Base-by-base conservation (phyloP, 768 basidiomycete genomes). In the Phlebiopsis gigantea region DNA sequence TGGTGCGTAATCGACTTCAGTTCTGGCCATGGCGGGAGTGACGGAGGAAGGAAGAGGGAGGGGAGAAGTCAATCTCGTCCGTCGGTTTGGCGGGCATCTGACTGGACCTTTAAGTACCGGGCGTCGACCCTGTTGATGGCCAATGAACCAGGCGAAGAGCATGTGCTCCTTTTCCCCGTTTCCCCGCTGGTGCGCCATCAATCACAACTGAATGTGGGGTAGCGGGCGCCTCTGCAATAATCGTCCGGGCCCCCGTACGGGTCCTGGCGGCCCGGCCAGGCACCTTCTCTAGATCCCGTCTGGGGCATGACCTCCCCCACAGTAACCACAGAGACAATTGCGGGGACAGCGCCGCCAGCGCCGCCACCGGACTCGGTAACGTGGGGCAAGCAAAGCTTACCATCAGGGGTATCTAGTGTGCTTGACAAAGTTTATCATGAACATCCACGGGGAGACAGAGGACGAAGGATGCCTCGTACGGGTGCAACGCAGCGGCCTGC, bases 91-190 rank as follows among this genome's bases (percentile, higher is more conserved):
- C 15, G 50, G 5, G 14, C 50, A 41, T 51, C 50, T 51, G 50
- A 51, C 50, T 25, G 31, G 50, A 17, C 17, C 50, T 25, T 51
- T 51, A 51, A 31, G 50, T 51, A 51, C 31, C 34, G 34, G 47
- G 34, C 50, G 24, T 5, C 31, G 50, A 39, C 39, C 29, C 26
- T 15, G 50, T 4, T 22, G 50, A 51, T 51, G 34, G 50, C 31
- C 34, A 24, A 15, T 25, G n/a, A 14, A 26, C 29, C 29, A 29
- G 28, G 10, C 10, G 26, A 21, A 21, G 34, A 41, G 50, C 50
- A 51, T 31, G 30, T 51, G 50, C 50, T 51, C 50, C 34, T 31
- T 41, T 51, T 51, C 50, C 50, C 50, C 50, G 50, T 51, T 51
- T 51, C 50, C 50, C 50, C 50, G 50, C 50, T 39, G 50, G 50